A percentile compares a stretch with the other conserved stretches of the same genome.
phyloP scores from a whole-genome alignment of 768 basidiomycete species.

The Paxillus ammoniavirescens region DNA sequence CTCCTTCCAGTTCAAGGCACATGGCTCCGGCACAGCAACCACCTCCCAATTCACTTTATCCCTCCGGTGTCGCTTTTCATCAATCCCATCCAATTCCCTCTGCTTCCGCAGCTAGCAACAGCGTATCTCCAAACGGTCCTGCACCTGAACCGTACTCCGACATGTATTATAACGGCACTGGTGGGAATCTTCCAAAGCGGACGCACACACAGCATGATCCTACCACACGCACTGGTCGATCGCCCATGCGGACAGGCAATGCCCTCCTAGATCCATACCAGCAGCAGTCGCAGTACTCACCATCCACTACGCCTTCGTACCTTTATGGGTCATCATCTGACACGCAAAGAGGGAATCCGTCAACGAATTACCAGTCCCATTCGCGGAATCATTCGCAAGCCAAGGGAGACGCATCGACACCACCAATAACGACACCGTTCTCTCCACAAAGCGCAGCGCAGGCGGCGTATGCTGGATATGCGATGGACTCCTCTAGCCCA shows the following conservation, averaged over 20 bases:
- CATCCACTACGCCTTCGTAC: conserved; percentile 48
- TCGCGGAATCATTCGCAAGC: conserved; percentile 56
- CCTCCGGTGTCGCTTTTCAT: conserved; percentile 57
- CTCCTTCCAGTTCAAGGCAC: conserved; percentile 18
- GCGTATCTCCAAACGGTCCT: conserved; percentile 31
- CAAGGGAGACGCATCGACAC: conserved; percentile 50
- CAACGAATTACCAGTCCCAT: conserved; percentile 52
- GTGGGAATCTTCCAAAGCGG: conserved; percentile 51
- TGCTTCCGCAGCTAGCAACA: conserved; percentile 31
- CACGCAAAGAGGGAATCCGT: conserved; percentile 39
- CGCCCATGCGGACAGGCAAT: conserved; percentile 59
- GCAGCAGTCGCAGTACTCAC: conserved; percentile 63
- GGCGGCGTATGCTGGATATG: conserved; percentile 47
- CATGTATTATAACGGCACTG: conserved; percentile 58
- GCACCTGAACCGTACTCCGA: conserved; percentile 52
- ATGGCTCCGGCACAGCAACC: conserved; percentile 39
- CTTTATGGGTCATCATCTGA: conserved; percentile 38
- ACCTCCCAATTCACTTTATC: conserved; percentile 49
- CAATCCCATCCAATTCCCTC: conserved; percentile 40
- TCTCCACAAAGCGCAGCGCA: conserved; percentile 48
- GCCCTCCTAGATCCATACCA: conserved; percentile 68
- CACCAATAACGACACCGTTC: conserved; percentile 51
- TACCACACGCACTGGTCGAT: conserved; percentile 50
- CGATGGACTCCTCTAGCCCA: conserved; percentile 67
- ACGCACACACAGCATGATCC: conserved; percentile 54